A percentile compares a stretch with the other conserved stretches of the same genome.
phyloP scores from a whole-genome alignment of 768 basidiomycete species.

The Lactarius hengduanensis region DNA sequence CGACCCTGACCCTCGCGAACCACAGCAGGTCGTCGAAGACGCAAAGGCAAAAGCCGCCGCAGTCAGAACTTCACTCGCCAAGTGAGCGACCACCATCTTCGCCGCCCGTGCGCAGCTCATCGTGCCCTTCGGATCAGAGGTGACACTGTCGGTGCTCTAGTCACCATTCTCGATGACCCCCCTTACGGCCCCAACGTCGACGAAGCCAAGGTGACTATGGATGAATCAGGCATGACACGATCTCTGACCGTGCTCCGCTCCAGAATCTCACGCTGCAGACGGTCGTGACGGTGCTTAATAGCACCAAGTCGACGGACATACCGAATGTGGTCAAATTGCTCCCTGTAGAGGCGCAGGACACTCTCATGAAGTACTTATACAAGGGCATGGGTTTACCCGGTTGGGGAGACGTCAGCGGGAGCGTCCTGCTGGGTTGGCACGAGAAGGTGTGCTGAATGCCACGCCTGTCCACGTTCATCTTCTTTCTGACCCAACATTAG shows the following conservation, averaged over 20 bases:
- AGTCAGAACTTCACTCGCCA: constrained; percentile 72
- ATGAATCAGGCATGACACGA: neutral
- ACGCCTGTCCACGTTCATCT: neutral
- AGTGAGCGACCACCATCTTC: constrained; percentile 46
- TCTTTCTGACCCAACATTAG: constrained; percentile 41
- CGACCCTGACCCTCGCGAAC: constrained; percentile 79
- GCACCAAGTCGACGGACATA: constrained; percentile 88
- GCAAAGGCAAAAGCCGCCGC: constrained; percentile 70
- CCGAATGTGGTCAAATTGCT: constrained; percentile 69
- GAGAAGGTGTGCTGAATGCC: constrained; percentile 71
- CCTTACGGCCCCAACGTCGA: constrained; percentile 89
- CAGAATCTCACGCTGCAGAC: constrained; percentile 79
- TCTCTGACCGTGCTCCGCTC: neutral
- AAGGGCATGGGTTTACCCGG: constrained; percentile 84
- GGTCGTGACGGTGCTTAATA: constrained; percentile 87
- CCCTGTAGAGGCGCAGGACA: constrained; percentile 76
- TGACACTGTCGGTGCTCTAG: constrained; percentile 73
- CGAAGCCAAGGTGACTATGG: constrained; percentile 76
- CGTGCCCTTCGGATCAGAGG: constrained; percentile 47
- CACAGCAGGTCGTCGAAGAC: constrained; percentile 69
- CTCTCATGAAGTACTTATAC: constrained; percentile 97
- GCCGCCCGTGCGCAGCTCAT: neutral
- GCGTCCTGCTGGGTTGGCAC: constrained; percentile 85
- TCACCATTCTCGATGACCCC: constrained; percentile 65
- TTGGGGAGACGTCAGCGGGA: constrained; percentile 61